A percentile compares a stretch with the other conserved stretches of the same genome.
Conservation (phyloP, 371 early-diverging fungal species). For the Mortierella sp. region DNA sequence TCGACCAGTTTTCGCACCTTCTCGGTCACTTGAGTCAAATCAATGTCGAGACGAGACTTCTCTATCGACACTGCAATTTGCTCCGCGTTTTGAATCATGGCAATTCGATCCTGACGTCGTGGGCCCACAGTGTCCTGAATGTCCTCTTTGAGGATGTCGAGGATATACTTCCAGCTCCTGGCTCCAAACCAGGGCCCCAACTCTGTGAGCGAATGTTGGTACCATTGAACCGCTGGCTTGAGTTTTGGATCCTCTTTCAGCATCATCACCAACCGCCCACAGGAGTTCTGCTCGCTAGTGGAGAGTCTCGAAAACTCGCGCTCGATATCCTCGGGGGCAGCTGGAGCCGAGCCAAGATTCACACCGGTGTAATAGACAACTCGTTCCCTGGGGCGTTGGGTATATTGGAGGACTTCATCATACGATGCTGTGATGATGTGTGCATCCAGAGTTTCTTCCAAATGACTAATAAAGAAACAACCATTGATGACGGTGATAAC, state of each 20-base stretch:
- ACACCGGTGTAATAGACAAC: slow-evolving; percentile 20
- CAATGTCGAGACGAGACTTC: slow-evolving; percentile 9
- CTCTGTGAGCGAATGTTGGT: slow-evolving; percentile 20
- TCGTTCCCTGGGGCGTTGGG: slow-evolving; percentile 13
- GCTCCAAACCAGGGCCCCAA: slow-evolving; percentile 81
- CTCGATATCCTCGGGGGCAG: slow-evolving; percentile 31
- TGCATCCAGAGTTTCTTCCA: slow-evolving; percentile 20
- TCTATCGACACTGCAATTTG: slow-evolving; percentile 27
- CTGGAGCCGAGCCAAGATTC: slow-evolving; percentile 61
- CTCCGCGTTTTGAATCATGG: slow-evolving; percentile 6
- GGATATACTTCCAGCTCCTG: slow-evolving; percentile 63
- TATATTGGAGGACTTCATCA: slow-evolving; percentile 19
- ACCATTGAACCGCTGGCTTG: slow-evolving; percentile 1
- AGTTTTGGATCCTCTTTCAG: background rate
- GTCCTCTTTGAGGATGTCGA: slow-evolving; percentile 51
- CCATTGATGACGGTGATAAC: background rate
- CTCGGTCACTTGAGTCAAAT: slow-evolving; percentile 51
- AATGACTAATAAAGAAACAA: background rate
- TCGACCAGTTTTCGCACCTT: slow-evolving; percentile 72
- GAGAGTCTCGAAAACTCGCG: slow-evolving; percentile 49
- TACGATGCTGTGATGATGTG: slow-evolving; percentile 26
- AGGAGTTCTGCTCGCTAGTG: slow-evolving; percentile 41
- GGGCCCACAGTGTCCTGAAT: background rate
- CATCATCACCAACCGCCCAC: slow-evolving; percentile 48
- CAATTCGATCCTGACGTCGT: background rate